Evolutionary conservation across 306 rosid genomes (phyloP), one percentile per base, ranked within the genome.

Genomic region (Crotalaria pallida): DNA sequence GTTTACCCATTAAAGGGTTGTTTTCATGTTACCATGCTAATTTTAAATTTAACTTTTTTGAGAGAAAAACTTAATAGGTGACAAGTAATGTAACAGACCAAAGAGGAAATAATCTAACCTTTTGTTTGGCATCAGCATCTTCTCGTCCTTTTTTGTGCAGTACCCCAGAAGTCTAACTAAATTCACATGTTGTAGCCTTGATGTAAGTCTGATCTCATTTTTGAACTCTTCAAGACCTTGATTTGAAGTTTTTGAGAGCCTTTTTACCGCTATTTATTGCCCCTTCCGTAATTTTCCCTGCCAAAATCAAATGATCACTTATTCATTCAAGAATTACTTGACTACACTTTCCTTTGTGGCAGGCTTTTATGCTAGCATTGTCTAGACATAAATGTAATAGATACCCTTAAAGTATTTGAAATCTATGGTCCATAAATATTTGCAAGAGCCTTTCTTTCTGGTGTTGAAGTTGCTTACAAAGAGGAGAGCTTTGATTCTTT

Each of bases 131-230:
- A 85, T 71, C 26, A 85, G 41, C 79, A 78, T 81, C 80, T 71
- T 86, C 64, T 83, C 88, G 16, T 86, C 74, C 49, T 16, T 80
- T 63, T 79, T 60, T 11, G 75, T 68, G 75, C 84, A 81, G 38
- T 67, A 83, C 15, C 90, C 90, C 52, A 81, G 6, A 72, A 86
- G 79, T 34, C 86, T 75, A 49, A 81, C 86, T 49, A 86, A 81
- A 78, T 86, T 86, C 31, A 83, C 80, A 64, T 86, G 90, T n/a
- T 83, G 90, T 17, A 83, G 66, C n/a, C 56, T 78, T 75, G 87
- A 84, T 1, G 83, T 80, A 48, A 86, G 83, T 0, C n/a, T n/a
- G n/a, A n/a, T n/a, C n/a, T n/a, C n/a, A n/a, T n/a, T n/a, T n/a
- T n/a, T n/a, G n/a, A n/a, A n/a, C n/a, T n/a, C n/a, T n/a, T n/a